These are phyloP conservation scores for Suhomyces tanzawaensis DNA, from an alignment of 805 yeast genomes.

Conservation along the genomic window DNA sequence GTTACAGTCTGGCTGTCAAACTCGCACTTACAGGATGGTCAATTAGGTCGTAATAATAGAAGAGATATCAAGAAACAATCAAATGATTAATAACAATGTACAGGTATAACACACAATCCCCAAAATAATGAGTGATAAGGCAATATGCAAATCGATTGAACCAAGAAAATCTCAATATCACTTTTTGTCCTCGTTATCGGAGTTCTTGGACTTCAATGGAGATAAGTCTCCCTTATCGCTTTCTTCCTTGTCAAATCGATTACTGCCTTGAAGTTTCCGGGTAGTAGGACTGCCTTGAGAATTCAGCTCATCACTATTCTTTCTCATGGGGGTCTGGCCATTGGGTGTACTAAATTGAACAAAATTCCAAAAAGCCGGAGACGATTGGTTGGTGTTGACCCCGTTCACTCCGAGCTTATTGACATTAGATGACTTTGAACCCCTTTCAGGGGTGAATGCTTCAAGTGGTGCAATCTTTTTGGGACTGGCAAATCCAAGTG, in stretches of 20 bases:
- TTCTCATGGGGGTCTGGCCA: conserved; percentile 42
- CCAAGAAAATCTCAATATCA: no score
- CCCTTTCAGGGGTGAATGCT: conserved; percentile 46
- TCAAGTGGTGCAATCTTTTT: conserved; percentile 41
- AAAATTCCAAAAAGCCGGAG: conserved; percentile 93
- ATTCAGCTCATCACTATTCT: conserved; percentile 37
- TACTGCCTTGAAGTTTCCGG: conserved; percentile 19
- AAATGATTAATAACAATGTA: no score
- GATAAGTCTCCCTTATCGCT: conserved; percentile 15
- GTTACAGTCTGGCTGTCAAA: no score
- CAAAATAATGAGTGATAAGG: no score
- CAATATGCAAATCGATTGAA: no score
- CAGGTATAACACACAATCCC: no score
- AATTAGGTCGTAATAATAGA: no score
- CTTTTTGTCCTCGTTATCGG: conserved; percentile 5
- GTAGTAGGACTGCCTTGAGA: conserved; percentile 41
- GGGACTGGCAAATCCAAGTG: conserved; percentile 40
- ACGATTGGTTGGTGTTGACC: conserved; percentile 50
- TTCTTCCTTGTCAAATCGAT: conserved; percentile 10
- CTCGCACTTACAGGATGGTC: no score
- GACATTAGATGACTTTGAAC: conserved; percentile 25
- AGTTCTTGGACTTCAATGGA: conserved; percentile 15
- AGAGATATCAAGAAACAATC: no score
- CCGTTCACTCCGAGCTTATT: conserved; percentile 23
- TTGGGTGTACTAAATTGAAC: conserved; percentile 66